phyloP scores from a whole-genome alignment of 371 early-diverging fungal species.

The Mortierella sp. region DNA sequence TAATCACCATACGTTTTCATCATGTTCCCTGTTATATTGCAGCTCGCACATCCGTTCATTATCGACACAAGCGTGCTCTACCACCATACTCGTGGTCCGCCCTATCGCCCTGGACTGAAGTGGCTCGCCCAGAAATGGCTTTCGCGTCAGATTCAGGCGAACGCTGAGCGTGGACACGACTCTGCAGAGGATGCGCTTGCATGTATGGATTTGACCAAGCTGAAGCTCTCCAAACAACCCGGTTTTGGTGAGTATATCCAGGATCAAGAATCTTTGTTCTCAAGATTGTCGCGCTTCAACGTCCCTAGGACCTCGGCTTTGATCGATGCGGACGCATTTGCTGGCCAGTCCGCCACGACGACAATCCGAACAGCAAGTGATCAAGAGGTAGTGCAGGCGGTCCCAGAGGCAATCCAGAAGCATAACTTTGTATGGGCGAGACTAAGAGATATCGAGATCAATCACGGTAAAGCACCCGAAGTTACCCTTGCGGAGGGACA shows the following conservation, averaged over 20 bases:
- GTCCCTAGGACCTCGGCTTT: conserved; percentile 58
- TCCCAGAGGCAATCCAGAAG: conserved; percentile 37
- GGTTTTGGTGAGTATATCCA: conserved; percentile 61
- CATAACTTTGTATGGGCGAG: conserved; percentile 56
- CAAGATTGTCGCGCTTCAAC: conserved; percentile 59
- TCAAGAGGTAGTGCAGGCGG: conserved; percentile 37
- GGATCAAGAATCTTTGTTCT: conserved; percentile 62
- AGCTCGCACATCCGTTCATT: conserved; percentile 71
- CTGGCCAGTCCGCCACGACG: conserved; percentile 32
- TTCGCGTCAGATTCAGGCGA: conserved; percentile 69
- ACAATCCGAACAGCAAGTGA: conserved; percentile 31
- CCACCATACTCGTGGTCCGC: conserved; percentile 70
- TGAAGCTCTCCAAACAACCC: conserved; percentile 63
- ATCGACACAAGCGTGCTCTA: conserved; percentile 80
- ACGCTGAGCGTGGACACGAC: conserved; percentile 73
- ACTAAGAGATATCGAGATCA: conserved; percentile 51
- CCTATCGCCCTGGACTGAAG: conserved; percentile 67
- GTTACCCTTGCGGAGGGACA: conserved; percentile 9
- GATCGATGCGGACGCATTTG: conserved; percentile 56
- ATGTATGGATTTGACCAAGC: conserved; percentile 75
- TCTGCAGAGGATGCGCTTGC: conserved; percentile 82
- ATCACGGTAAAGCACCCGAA: conserved; percentile 44
- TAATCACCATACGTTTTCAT: no score
- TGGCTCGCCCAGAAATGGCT: conserved; percentile 68
- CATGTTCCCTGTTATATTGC: no score